A percentile compares a stretch with the other conserved stretches of the same genome.
Evolutionary conservation across 1,284 basidiomycete genomes (phyloP).

Genomic region (Sporisorium scitamineum): DNA sequence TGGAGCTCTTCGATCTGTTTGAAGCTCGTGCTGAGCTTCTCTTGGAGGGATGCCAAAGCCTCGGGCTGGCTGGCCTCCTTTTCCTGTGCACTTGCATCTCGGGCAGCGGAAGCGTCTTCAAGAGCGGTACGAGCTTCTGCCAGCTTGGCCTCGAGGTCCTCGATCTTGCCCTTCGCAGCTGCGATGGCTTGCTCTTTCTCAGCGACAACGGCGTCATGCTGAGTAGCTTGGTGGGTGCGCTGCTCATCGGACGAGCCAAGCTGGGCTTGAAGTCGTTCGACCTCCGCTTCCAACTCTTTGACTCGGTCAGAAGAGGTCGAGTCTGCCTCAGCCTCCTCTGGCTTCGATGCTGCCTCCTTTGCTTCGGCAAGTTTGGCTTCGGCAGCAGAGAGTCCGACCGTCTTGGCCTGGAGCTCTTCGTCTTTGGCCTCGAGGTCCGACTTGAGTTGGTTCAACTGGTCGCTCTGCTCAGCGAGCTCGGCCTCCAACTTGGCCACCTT

Average conservation of each 20-base stretch:
- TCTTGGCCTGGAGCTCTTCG: conserved; percentile 52
- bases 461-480: conserved; percentile 53
- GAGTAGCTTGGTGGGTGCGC: conserved; percentile 23
- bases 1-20: conserved; percentile 37
- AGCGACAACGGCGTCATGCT: conserved; percentile 13
- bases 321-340: conserved; percentile 3
- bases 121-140: conserved; percentile 23
- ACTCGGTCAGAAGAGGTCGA: conserved; percentile 17
- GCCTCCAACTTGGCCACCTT: conserved; percentile 48
- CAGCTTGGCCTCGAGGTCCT: conserved; percentile 28
- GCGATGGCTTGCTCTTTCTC: conserved; percentile 35
- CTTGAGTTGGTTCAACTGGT: conserved; percentile 49
- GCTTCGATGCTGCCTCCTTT: conserved; percentile 4
- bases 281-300: conserved; percentile 35
- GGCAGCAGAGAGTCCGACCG: conserved; percentile 46
- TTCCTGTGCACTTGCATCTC: conserved; percentile 19
- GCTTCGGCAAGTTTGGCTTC: conserved; percentile 43
- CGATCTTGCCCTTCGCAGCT: conserved; percentile 28
- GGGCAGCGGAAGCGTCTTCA: conserved; percentile 19
- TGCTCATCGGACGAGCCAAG: conserved; percentile 19
- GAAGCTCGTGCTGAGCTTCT: conserved; percentile 20
- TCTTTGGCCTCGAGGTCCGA: conserved; percentile 54
- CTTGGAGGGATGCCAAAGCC: conserved; percentile 26
- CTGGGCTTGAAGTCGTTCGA: conserved; percentile 26
- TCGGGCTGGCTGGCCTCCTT: conserved; percentile 12